These are phyloP conservation scores for Aureobasidium sp. DNA, from an alignment of 2,329 filamentous ascomycete species.

Conservation along the genomic window DNA sequence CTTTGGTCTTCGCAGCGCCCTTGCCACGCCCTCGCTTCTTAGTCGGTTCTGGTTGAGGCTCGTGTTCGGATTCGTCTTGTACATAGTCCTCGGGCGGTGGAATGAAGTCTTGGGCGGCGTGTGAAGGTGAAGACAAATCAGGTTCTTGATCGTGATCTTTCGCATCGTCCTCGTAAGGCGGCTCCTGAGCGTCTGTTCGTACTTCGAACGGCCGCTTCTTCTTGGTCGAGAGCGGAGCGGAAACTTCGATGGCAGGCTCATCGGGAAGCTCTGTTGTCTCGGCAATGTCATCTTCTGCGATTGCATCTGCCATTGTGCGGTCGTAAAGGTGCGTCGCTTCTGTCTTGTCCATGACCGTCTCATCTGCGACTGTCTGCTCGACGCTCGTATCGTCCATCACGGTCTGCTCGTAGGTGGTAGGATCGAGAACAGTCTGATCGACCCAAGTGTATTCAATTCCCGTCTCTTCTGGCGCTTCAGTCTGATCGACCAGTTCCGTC, in stretches of 20 bases:
- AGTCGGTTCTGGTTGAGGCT: not conserved
- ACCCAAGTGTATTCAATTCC: constrained; percentile 13
- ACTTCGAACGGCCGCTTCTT: constrained; percentile 8
- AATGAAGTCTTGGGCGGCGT: constrained; percentile 6
- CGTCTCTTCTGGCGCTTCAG: constrained; percentile 6
- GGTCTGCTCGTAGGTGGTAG: not conserved
- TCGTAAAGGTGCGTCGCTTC: not conserved
- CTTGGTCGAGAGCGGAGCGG: constrained; percentile 2
- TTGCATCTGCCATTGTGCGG: constrained; percentile 1
- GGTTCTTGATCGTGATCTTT: constrained; percentile 1
- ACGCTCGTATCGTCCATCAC: not conserved
- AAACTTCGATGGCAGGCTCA: not conserved
- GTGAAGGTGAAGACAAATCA: constrained; percentile 1
- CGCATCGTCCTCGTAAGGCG: not conserved
- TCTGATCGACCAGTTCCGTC: constrained; percentile 10
- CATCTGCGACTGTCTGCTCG: constrained; percentile 1
- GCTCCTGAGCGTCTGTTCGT: not conserved
- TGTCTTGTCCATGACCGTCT: not conserved
- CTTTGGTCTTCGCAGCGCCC: not conserved
- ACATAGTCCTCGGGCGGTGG: constrained; percentile 6
- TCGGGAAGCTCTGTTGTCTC: not conserved
- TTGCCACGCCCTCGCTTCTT: constrained; percentile 13
- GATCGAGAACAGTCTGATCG: constrained; percentile 1
- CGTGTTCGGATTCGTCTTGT: constrained; percentile 3
- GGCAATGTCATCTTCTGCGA: constrained; percentile 5